These are phyloP conservation scores for Oryza brachyantha DNA, from an alignment of 176 grass and related monocot genomes.

Conservation along the genomic window DNA sequence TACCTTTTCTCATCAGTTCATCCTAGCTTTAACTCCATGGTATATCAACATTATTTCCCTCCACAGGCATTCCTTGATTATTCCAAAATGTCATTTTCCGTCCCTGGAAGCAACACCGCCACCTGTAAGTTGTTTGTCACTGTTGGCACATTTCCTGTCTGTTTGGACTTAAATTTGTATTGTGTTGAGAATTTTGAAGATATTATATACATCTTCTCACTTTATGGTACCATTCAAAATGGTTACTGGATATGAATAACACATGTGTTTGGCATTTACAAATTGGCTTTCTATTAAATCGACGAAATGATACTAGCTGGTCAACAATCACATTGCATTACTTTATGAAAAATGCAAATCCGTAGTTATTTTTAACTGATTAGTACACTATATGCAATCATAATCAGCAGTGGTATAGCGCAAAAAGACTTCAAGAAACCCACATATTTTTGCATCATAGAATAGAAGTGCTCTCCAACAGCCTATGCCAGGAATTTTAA, in stretches of 20 bases:
- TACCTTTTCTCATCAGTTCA: not conserved
- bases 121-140: slow-evolving; percentile 39
- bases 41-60: not conserved
- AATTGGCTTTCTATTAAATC: not conserved
- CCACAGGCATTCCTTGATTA: slow-evolving; percentile 75
- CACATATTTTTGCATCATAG: not conserved
- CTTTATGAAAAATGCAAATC: not conserved
- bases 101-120: slow-evolving; percentile 69
- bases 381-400: not conserved
- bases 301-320: not conserved
- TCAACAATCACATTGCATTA: not conserved
- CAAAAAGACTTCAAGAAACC: not conserved
- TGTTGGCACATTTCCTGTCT: not conserved
- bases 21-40: slow-evolving; percentile 11
- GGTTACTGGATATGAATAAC: not conserved
- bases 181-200: not conserved
- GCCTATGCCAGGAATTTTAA: not conserved
- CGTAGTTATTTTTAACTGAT: not conserved
- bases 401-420: not conserved
- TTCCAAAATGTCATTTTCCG: slow-evolving; percentile 82
- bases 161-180: not conserved
- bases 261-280: not conserved
- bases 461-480: not conserved
- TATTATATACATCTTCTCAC: not conserved
- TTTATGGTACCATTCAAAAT: not conserved